Base-by-base conservation (phyloP, 1,284 basidiomycete genomes). In the Cyathus olla region DNA sequence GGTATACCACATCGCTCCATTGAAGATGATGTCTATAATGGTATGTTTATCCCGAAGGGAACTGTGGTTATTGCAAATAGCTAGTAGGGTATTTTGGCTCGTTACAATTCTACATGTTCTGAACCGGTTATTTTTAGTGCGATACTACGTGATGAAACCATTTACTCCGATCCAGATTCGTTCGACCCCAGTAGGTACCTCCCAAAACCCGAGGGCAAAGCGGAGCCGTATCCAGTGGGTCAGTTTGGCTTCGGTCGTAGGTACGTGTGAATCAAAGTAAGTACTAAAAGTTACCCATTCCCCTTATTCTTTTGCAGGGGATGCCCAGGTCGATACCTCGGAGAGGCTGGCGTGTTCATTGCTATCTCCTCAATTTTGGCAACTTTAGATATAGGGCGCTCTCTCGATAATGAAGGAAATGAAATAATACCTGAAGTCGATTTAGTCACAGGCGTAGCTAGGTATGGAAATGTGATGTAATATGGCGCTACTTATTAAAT, bases 41-140 rank as follows among this genome's bases (percentile, higher is more conserved):
- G 60, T 19, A 64, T 64, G 62, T 59, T 59, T 29, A 64, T 64
- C 21, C 62, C 62, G 26, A 61, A 61, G 51, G 52, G 49, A 4
- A 47, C 60, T 44, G 48, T 59, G 15, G 42, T 64, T 10, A 56
- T 64, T 22, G 56, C 52, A 3, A 64, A 64, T 29, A 52, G 24
- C 35, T 52, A 26, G 35, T 58, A 40, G n/a, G 35, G 21, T 27
- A 37, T 3, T 15, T 35, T 37, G 19, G 2, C 8, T 42, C 35
- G 15, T 2, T 35, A 11, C 27, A 35, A 11, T 11, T 26, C 47
- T n/a, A 29, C 22, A 11, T 35, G 37, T 37, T 15, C n/a, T 37
- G 21, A n/a, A 51, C 44, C 19, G 19, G 6, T 29, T 13, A 15
- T 47, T 29, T 4, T 13, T 22, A 54, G 52, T 10, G 28, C 21